Conservation (phyloP, 306 rosid species). For the Prosopis cineraria region DNA sequence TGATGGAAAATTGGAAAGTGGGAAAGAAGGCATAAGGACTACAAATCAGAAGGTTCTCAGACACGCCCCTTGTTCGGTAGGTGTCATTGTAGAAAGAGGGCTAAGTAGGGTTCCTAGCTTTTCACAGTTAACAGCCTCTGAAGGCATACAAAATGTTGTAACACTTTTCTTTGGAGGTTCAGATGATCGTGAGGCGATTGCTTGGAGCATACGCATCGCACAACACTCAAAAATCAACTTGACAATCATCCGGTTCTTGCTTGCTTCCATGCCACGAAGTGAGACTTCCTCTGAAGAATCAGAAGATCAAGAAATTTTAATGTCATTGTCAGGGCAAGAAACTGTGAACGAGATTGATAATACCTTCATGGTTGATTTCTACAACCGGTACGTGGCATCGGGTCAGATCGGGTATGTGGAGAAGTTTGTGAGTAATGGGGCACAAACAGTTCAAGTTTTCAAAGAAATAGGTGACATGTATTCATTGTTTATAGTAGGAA, state of each 20-base stretch:
- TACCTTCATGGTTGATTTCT: constrained; percentile 74
- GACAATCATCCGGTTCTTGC: constrained; percentile 66
- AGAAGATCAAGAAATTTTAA: constrained; percentile 52
- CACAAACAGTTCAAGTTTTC: constrained; percentile 59
- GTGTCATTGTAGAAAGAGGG: constrained; percentile 68
- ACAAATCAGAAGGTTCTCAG: constrained; percentile 91
- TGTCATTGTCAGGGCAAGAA: constrained; percentile 64
- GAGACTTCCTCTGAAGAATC: constrained; percentile 32
- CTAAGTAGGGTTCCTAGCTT: constrained; percentile 54
- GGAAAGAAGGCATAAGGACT: constrained; percentile 73
- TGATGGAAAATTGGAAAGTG: constrained; percentile 86
- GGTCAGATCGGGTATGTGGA: constrained; percentile 87
- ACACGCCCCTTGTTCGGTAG: constrained; percentile 82
- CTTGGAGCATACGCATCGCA: constrained; percentile 82
- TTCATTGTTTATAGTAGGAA: constrained; percentile 80
- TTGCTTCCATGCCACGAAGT: constrained; percentile 18
- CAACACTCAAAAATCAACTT: constrained; percentile 53
- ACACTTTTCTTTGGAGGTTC: constrained; percentile 83
- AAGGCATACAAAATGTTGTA: constrained; percentile 60
- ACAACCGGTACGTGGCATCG: constrained; percentile 69
- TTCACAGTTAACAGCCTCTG: constrained; percentile 52
- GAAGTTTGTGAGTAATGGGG: constrained; percentile 66
- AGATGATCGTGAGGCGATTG: constrained; percentile 84
- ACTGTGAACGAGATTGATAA: constrained; percentile 62
- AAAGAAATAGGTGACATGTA: constrained; percentile 76